Evolutionary conservation across 2,329 filamentous ascomycete species (phyloP), one percentile per base, ranked within the genome.

Genomic region (Mollisia scopiformis): DNA sequence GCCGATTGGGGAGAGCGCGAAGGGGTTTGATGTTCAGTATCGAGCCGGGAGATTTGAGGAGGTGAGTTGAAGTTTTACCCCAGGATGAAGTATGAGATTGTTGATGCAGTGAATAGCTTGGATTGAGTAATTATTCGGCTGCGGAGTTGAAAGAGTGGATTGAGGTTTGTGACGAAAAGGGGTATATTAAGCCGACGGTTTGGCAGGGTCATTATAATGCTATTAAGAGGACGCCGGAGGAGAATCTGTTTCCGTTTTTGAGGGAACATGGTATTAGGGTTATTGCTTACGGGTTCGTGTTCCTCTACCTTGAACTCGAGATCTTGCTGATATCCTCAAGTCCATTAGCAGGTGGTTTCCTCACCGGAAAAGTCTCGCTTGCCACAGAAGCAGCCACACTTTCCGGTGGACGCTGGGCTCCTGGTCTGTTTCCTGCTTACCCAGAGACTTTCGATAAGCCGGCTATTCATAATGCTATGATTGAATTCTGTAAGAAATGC

Each of bases 181-280:
- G 84, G 62, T 95, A 90, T 89, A 89, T 95, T 13, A 84, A 62
- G 27, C 92, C 92, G 1, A 92, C 88, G 1, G 85, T 96, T 58
- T 96, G 91, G 75, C 91, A 95, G 76, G 92, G 82, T 68, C 93
- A 95, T 89, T 93, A 93, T 77, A 93, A 93, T 75, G 85, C 84
- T 60, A 89, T 93, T 68, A 90, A 86, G 31, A 85, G 91, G 58
- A 84, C 83, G 59, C 88, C 92, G 66, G 91, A 94, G 74, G 74
- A 83, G 1, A 90, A 93, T 74, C 78, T 94, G 39, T 81, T 93
- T 56, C 85, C 86, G 2, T 85, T 86, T 30, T 91, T 89, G 69
- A 84, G 85, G 19, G 84, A 89, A 53, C 93, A 92, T 73, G 88
- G 88, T 2, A 81, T 94, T 39, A 88, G 91, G 62, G 82, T 93